A percentile compares a stretch with the other conserved stretches of the same genome.
Conservation (phyloP, 2,329 filamentous ascomycete species). For the Sarocladium kiliense region DNA sequence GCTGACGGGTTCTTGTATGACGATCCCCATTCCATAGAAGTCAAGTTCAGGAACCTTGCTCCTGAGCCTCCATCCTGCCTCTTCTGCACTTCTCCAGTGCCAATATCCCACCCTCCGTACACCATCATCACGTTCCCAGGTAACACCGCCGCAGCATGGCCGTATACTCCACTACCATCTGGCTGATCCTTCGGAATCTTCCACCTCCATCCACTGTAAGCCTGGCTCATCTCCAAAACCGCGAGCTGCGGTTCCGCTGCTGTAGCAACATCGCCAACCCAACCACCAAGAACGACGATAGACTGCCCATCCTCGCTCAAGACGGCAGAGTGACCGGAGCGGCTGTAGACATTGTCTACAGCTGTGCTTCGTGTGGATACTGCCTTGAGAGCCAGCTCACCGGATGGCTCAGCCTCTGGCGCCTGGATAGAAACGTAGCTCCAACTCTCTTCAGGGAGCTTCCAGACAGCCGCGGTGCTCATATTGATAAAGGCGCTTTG, state of each 20-base stretch:
- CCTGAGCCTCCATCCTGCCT: conserved; percentile 25
- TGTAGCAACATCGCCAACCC: conserved; percentile 76
- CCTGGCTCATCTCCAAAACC: conserved; percentile 68
- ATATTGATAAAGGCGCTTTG: conserved; percentile 84
- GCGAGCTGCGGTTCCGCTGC: conserved; percentile 79
- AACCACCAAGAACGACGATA: conserved; percentile 82
- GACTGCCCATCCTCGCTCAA: conserved; percentile 71
- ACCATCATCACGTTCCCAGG: conserved; percentile 66
- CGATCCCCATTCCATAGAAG: conserved; percentile 47
- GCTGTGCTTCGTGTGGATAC: conserved; percentile 12
- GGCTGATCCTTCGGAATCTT: conserved; percentile 50
- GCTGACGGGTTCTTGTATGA: conserved; percentile 43
- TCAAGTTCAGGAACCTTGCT: conserved; percentile 51
- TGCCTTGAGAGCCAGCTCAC: conserved; percentile 16
- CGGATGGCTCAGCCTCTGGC: conserved; percentile 19
- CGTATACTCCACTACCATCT: conserved; percentile 44
- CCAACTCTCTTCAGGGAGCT: conserved; percentile 81
- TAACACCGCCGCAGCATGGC: conserved; percentile 58
- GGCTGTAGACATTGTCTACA: conserved; percentile 56
- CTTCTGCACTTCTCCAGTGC: conserved; percentile 24
- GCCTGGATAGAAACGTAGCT: conserved; percentile 66
- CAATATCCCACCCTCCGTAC: conserved; percentile 55
- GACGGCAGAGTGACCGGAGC: conserved; percentile 85
- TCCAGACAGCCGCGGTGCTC: conserved; percentile 84
- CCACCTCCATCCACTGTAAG: conserved; percentile 74